Conservation (phyloP, 2,329 filamentous ascomycete species). For the Hymenotorrendiella dingleyae region DNA sequence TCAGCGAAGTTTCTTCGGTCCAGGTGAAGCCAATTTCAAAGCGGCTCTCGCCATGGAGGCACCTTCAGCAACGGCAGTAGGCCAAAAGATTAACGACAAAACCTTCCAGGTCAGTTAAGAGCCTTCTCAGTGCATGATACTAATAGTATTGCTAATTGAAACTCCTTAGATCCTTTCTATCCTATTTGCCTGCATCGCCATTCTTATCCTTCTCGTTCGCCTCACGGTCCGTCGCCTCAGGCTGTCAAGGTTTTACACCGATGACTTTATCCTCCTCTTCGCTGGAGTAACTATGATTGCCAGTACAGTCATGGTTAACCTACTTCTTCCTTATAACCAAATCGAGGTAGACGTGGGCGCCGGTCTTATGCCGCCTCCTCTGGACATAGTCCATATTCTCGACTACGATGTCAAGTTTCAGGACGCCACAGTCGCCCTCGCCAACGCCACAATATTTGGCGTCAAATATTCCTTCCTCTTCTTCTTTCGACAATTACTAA, state of each 20-base stretch:
- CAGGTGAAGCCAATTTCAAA: no score
- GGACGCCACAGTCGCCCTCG: not conserved
- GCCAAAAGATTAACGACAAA: not conserved
- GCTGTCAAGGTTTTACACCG: not conserved
- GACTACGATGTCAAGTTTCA: not conserved
- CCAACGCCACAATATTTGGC: not conserved
- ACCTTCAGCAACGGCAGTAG: not conserved
- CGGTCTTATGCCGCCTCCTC: not conserved
- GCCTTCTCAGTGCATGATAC: not conserved
- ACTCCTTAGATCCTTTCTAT: conserved; percentile 1
- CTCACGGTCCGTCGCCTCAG: not conserved
- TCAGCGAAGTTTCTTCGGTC: no score
- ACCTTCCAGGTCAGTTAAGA: not conserved
- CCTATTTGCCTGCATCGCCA: not conserved
- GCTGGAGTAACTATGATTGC: not conserved
- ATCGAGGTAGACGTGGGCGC: not conserved
- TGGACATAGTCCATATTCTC: not conserved
- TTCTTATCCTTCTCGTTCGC: not conserved
- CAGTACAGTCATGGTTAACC: not conserved
- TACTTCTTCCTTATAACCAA: not conserved
- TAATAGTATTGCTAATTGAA: not conserved
- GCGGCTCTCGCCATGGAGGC: not conserved
- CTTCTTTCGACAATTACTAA: not conserved
- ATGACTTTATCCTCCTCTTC: not conserved
- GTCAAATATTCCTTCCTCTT: not conserved